Conservation (phyloP, 2,329 filamentous ascomycete genomes). For the Corniculantispora saksenae region DNA sequence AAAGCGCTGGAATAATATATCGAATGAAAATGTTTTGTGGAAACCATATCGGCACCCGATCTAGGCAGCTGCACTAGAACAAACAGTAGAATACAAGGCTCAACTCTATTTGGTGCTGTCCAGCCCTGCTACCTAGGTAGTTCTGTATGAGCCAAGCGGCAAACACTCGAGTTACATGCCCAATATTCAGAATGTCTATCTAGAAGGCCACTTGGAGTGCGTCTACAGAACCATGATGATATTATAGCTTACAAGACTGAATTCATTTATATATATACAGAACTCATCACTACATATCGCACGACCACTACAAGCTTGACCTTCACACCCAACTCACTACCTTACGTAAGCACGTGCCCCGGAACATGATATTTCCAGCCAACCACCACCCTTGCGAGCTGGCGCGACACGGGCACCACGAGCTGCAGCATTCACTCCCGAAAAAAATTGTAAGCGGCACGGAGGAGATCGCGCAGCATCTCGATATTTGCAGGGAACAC, state of each 20-base stretch:
- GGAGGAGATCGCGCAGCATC: conserved; percentile 17
- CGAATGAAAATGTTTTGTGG: background rate
- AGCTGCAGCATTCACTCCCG: conserved; percentile 1
- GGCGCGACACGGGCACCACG: conserved; percentile 18
- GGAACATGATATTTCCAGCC: conserved; percentile 22
- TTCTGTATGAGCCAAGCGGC: no score
- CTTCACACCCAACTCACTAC: no score
- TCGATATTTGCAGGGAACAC: conserved; percentile 4
- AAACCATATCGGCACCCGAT: background rate
- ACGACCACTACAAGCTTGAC: no score
- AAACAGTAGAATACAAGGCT: background rate
- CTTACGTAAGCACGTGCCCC: conserved; percentile 19
- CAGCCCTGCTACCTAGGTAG: no score
- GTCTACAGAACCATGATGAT: no score
- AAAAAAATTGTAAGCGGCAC: conserved; percentile 15
- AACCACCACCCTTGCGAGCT: conserved; percentile 12
- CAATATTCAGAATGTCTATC: no score
- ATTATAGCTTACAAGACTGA: no score
- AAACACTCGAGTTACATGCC: no score
- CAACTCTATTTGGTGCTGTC: background rate
- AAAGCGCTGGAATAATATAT: background rate
- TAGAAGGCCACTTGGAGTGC: no score
- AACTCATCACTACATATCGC: no score
- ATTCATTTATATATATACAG: no score
- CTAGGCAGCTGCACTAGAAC: background rate